Evolutionary conservation across 345 rosid genomes (phyloP).

Genomic region (Acer saccharum): DNA sequence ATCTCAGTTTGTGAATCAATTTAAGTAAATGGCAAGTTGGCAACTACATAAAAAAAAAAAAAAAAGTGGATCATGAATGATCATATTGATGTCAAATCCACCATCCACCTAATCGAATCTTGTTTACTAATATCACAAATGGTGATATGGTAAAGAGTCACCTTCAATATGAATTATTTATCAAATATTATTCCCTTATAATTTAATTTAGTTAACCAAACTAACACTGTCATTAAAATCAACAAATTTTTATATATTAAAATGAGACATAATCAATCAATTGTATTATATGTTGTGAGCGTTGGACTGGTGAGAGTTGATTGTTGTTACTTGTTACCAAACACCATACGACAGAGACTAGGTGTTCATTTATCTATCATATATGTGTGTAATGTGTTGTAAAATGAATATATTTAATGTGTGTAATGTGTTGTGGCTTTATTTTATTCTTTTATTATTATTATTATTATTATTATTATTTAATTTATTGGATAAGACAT

Average conservation of each 20-base stretch:
- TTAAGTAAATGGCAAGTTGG: background rate
- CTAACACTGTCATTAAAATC: background rate
- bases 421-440: too few species aligned
- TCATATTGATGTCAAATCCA: background rate
- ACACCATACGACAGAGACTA: background rate
- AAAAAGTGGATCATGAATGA: too few species aligned
- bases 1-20: background rate
- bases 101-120: background rate
- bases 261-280: too few species aligned
- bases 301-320: background rate
- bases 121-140: background rate
- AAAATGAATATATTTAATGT: too few species aligned
- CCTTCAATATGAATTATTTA: background rate
- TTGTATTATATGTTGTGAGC: background rate
- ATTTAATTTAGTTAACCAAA: background rate
- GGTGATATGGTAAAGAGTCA: constrained; percentile 4
- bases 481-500: too few species aligned
- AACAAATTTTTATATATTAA: too few species aligned
- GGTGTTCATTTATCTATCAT: background rate
- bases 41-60: background rate
- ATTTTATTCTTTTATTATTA: too few species aligned
- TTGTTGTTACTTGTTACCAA: background rate
- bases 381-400: too few species aligned
- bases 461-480: too few species aligned
- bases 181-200: background rate